Evolutionary conservation across 1,284 basidiomycete genomes (phyloP).

Genomic region (Sparassis latifolia): DNA sequence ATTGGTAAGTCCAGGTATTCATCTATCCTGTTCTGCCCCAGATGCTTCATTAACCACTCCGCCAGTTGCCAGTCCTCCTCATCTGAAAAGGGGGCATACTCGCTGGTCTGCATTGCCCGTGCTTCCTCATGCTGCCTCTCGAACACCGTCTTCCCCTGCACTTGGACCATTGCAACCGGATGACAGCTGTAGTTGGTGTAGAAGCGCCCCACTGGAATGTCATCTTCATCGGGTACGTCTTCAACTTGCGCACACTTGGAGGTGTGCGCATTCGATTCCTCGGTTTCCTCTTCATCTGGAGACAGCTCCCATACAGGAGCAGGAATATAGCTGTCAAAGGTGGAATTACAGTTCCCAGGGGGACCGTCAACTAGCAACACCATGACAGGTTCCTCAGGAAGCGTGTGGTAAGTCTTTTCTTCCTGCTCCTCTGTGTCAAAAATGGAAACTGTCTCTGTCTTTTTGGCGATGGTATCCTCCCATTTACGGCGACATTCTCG

Average conservation of each 20-base stretch:
- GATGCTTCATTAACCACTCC: conserved; percentile 12
- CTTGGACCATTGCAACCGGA: not conserved
- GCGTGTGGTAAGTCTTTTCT: too few relatives aligned
- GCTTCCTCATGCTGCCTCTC: not conserved
- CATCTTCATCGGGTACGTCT: not conserved
- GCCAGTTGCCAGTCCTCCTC: conserved; percentile 18
- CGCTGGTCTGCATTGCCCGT: not conserved
- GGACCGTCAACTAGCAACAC: too few relatives aligned
- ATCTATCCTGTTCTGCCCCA: conserved; percentile 15
- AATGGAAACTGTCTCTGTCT: not conserved
- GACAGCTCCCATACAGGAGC: not conserved
- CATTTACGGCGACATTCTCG: not conserved
- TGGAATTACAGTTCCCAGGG: too few relatives aligned
- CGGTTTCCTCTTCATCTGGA: not conserved
- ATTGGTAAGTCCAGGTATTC: conserved; percentile 17
- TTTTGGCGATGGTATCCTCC: not conserved
- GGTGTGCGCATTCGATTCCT: not conserved
- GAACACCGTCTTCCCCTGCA: not conserved
- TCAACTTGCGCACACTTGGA: not conserved
- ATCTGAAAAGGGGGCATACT: not conserved
- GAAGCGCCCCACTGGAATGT: not conserved
- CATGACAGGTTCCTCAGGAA: too few relatives aligned
- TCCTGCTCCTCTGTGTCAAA: not conserved
- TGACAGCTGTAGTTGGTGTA: not conserved
- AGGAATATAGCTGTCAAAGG: not conserved